Evolutionary conservation across 805 yeast genomes (phyloP).

Genomic region (Kuraishia molischiana): DNA sequence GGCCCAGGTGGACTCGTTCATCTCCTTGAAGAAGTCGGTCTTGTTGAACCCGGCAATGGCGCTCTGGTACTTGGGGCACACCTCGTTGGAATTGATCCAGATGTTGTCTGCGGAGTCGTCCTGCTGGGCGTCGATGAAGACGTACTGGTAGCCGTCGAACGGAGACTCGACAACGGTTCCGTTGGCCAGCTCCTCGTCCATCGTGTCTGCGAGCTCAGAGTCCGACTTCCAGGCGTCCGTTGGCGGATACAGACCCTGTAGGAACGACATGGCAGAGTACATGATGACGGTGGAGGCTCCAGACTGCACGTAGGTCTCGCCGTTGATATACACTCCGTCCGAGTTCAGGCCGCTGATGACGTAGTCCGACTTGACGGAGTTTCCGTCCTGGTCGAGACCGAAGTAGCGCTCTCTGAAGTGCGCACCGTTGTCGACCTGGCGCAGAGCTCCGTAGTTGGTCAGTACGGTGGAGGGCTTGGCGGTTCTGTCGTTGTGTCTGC

Average conservation of each 20-base stretch:
- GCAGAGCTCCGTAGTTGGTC: constrained; percentile 32
- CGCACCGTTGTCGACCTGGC: constrained; percentile 27
- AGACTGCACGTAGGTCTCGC: constrained; percentile 27
- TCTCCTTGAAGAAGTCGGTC: constrained; percentile 19
- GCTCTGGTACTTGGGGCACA: constrained; percentile 27
- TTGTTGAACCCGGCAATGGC: constrained; percentile 21
- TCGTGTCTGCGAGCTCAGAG: constrained; percentile 12
- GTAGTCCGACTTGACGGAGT: constrained; percentile 17
- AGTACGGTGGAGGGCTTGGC: constrained; percentile 32
- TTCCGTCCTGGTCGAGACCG: constrained; percentile 18
- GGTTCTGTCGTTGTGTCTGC: constrained; percentile 40
- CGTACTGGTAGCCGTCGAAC: constrained; percentile 35
- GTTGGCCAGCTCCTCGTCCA: constrained; percentile 25
- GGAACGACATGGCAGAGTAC: constrained; percentile 30
- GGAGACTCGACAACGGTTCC: constrained; percentile 29
- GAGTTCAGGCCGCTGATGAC: constrained; percentile 20
- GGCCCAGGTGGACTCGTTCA: constrained; percentile 24
- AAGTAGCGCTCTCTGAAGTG: constrained; percentile 33
- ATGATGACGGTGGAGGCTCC: constrained; percentile 26
- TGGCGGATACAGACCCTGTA: constrained; percentile 40
- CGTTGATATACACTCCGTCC: constrained; percentile 24
- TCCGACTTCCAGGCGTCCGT: constrained; percentile 17
- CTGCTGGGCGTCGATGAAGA: constrained; percentile 25
- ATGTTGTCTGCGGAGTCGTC: constrained; percentile 25
- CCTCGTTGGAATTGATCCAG: constrained; percentile 30